Evolutionary conservation across 2,329 filamentous ascomycete species (phyloP).

Genomic region (Colletotrichum viniferum): DNA sequence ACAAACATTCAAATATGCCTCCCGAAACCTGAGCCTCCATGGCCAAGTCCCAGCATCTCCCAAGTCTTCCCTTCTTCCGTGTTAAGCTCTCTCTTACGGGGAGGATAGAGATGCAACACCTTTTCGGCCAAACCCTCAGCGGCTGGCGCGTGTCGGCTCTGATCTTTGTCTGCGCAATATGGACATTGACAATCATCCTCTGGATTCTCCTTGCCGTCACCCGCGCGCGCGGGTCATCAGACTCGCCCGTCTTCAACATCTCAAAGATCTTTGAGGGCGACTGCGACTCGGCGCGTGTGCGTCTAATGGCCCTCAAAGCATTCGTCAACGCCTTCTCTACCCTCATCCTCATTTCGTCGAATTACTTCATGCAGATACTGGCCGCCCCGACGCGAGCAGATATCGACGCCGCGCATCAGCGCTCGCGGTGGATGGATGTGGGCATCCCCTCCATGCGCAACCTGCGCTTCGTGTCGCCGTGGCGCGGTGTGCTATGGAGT

Average conservation of each 20-base stretch:
- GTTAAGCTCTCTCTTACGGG: not conserved
- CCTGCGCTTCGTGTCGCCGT: constrained; percentile 22
- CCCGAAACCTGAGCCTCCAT: not conserved
- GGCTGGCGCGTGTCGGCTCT: not conserved
- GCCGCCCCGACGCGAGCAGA: constrained; percentile 12
- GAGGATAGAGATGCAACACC: not conserved
- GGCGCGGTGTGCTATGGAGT: constrained; percentile 22
- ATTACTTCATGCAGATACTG: constrained; percentile 25
- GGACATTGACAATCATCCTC: not conserved
- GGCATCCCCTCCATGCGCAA: constrained; percentile 47
- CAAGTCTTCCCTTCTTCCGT: too few species aligned
- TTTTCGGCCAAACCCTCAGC: not conserved
- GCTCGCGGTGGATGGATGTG: constrained; percentile 45
- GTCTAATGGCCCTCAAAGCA: constrained; percentile 22
- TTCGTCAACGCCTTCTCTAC: constrained; percentile 43
- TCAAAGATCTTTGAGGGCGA: not conserved
- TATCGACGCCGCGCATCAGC: constrained; percentile 46
- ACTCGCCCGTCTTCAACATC: not conserved
- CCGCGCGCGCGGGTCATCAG: not conserved
- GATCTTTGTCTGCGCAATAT: not conserved
- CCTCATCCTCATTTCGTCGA: constrained; percentile 5
- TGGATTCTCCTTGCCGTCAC: not conserved
- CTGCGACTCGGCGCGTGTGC: not conserved
- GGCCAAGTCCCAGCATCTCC: too few species aligned
- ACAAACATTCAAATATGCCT: rapidly evolving